Evolutionary conservation across 208 protist genomes (phyloP).

Genomic region (Crithidia mellificae): DNA sequence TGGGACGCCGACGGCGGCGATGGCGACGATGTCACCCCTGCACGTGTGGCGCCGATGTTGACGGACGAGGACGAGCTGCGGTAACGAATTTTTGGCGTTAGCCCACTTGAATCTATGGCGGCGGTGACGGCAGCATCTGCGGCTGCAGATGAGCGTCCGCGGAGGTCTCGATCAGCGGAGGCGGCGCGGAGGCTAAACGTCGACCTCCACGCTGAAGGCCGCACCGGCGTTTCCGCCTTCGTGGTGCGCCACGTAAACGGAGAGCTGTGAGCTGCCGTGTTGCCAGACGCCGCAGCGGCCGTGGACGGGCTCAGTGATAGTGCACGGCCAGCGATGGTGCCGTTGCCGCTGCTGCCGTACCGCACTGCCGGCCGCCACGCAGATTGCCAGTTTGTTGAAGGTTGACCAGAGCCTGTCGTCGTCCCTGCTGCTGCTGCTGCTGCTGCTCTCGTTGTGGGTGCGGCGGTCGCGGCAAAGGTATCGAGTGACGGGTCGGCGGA

Average conservation of each 20-base stretch:
- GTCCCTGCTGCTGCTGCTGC: not conserved
- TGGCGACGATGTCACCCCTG: not conserved
- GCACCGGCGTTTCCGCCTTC: not conserved
- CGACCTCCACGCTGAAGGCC: not conserved
- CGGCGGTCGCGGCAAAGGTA: not conserved
- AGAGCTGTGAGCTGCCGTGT: not conserved
- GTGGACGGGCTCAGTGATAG: not conserved
- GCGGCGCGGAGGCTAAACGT: not conserved
- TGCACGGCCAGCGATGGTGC: no score
- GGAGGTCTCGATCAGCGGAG: not conserved
- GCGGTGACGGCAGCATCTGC: no score
- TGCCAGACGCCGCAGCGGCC: no score
- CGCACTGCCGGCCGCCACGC: not conserved
- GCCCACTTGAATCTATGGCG: not conserved
- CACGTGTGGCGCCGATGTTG: not conserved
- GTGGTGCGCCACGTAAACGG: slow-evolving; percentile 1
- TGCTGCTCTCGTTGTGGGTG: not conserved
- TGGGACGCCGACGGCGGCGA: not conserved
- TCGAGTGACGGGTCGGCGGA: not conserved
- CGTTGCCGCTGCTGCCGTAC: not conserved
- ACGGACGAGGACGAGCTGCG: not conserved
- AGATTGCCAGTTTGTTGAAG: no score
- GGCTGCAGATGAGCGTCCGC: not conserved
- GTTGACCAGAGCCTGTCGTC: not conserved
- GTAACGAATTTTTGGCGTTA: slow-evolving; percentile 24